A percentile compares a stretch with the other conserved stretches of the same genome.
Evolutionary conservation across 2,329 filamentous ascomycete genomes (phyloP).

Genomic region (Elsinoe ampelina): DNA sequence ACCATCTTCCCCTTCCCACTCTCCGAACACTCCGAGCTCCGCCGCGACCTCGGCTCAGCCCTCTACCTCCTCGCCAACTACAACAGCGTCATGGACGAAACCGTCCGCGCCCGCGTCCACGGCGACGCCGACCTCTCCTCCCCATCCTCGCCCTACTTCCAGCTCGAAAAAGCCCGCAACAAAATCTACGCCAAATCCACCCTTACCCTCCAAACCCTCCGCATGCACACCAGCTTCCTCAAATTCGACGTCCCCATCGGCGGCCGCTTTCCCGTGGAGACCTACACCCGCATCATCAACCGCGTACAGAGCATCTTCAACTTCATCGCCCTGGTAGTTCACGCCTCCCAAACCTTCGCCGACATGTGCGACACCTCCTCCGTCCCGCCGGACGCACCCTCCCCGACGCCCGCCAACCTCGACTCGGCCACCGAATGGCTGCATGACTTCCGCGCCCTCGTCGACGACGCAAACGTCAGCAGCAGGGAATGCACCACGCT

Average conservation of each 20-base stretch:
- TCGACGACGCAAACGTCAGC: conserved; percentile 50
- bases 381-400: conserved; percentile 54
- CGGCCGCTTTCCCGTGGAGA: conserved; percentile 57
- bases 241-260: conserved; percentile 64
- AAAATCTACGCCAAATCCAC: conserved; percentile 61
- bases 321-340: conserved; percentile 58
- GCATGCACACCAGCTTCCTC: conserved; percentile 55
- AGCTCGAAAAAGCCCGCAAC: conserved; percentile 48
- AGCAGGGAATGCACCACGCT: conserved; percentile 61
- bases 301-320: conserved; percentile 53
- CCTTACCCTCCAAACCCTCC: conserved; percentile 53
- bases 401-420: conserved; percentile 25
- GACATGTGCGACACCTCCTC: conserved; percentile 41
- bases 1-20: conserved; percentile 67
- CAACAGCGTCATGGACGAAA: conserved; percentile 62
- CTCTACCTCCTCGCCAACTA: conserved; percentile 67
- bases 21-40: conserved; percentile 60
- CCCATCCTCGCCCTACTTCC: conserved; percentile 45
- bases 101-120: conserved; percentile 51
- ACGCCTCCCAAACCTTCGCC: conserved; percentile 50
- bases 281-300: conserved; percentile 55
- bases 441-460: conserved; percentile 48
- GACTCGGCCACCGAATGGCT: conserved; percentile 43
- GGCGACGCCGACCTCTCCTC: conserved; percentile 44
- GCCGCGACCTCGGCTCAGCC: conserved; percentile 58